Evolutionary conservation across 2,329 filamentous ascomycete species (phyloP).

Genomic region (Dothideomycetes sp.): DNA sequence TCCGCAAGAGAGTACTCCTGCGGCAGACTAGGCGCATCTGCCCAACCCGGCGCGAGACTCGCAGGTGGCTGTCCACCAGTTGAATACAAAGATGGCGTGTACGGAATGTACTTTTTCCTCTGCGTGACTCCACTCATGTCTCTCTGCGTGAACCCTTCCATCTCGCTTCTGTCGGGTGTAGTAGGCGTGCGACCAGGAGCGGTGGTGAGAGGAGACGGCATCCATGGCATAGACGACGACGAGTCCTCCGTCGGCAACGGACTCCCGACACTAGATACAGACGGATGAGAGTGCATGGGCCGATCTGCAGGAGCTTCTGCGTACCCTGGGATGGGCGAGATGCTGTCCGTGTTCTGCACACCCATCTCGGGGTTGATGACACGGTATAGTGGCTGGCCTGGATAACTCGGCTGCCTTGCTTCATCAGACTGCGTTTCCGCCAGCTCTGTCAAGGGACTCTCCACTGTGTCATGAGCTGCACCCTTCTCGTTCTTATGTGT

Average conservation of each 20-base stretch:
- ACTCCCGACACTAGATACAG: too few species aligned
- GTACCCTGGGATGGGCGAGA: background rate
- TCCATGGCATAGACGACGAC: conserved; percentile 3
- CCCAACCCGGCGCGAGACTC: conserved; percentile 1
- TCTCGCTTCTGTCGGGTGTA: background rate
- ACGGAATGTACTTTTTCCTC: background rate
- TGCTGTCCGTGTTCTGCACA: too few species aligned
- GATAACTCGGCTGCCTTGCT: background rate
- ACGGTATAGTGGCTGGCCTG: too few species aligned
- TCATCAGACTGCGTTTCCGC: background rate
- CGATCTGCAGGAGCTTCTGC: conserved; percentile 2
- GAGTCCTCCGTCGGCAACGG: too few species aligned
- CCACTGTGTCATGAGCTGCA: too few species aligned
- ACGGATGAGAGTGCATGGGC: background rate
- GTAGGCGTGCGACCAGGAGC: background rate
- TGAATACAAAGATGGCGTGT: conserved; percentile 3
- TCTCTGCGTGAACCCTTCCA: background rate
- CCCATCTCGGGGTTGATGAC: too few species aligned
- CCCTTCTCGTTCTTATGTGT: too few species aligned
- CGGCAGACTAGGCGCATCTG: background rate
- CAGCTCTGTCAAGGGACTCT: too few species aligned
- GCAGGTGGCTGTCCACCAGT: conserved; percentile 5
- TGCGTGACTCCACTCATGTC: background rate
- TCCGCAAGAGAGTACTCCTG: conserved; percentile 1
- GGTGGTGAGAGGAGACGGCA: background rate